These are phyloP conservation scores for Amanita fuliginea DNA, from an alignment of 768 basidiomycete genomes.

Conservation along the genomic window DNA sequence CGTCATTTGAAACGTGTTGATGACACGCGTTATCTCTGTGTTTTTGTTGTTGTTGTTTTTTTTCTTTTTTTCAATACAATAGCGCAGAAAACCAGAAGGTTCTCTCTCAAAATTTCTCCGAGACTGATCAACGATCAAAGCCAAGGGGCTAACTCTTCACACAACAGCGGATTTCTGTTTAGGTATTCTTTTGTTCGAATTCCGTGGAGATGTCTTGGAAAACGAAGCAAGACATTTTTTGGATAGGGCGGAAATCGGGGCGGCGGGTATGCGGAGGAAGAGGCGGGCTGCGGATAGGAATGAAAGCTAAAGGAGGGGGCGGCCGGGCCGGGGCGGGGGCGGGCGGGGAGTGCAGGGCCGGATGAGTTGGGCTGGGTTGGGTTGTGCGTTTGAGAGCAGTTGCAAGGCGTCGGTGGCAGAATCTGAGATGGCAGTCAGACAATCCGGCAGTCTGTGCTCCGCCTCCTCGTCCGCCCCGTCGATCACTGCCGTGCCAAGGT, in stretches of 20 bases:
- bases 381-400: no score
- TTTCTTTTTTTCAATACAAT: not conserved
- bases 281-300: not conserved
- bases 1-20: constrained; percentile 3
- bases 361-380: constrained; percentile 4
- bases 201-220: no score
- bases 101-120: not conserved
- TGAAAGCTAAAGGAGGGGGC: not conserved
- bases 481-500: constrained; percentile 18
- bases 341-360: not conserved
- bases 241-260: no score
- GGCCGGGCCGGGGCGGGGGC: not conserved
- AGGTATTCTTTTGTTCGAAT: no score
- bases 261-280: no score
- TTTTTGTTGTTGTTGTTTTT: no score
- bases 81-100: not conserved
- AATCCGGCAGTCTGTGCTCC: not conserved
- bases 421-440: constrained; percentile 4
- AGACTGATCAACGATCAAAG: not conserved
- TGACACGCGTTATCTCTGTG: not conserved
- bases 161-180: no score
- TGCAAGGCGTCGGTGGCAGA: not conserved
- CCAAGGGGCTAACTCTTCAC: not conserved
- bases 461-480: constrained; percentile 9
- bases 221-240: no score